These are phyloP conservation scores for Acacia acuminata DNA, from an alignment of 306 rosid genomes.

Conservation along the genomic window DNA sequence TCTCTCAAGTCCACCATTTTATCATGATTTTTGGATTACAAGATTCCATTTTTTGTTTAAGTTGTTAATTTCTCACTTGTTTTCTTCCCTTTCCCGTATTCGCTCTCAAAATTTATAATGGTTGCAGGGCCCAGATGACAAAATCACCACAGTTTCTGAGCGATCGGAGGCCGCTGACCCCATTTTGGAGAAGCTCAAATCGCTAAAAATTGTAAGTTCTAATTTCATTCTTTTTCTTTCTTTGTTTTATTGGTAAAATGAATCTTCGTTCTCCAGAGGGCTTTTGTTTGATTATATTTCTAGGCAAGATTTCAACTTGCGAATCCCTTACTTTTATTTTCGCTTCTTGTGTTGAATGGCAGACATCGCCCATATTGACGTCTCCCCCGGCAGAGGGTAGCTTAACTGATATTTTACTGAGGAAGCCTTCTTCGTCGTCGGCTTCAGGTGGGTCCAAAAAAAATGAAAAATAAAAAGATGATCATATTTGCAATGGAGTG, in stretches of 20 bases:
- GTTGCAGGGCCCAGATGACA: constrained; percentile 56
- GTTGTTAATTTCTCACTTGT: background rate
- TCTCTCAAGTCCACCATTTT: background rate
- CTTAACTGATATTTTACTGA: constrained; percentile 87
- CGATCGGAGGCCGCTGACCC: constrained; percentile 72
- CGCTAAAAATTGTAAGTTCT: constrained; percentile 69
- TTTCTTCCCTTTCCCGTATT: background rate
- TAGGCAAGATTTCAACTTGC: background rate
- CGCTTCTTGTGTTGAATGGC: constrained; percentile 16
- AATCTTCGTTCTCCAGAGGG: constrained; percentile 7
- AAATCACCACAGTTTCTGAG: constrained; percentile 79
- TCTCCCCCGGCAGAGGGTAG: constrained; percentile 75
- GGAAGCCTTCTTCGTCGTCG: constrained; percentile 73
- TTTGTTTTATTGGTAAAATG: background rate
- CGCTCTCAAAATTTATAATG: constrained; percentile 25
- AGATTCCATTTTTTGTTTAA: background rate
- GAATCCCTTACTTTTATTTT: background rate
- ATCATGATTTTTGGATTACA: background rate
- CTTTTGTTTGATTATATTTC: constrained; percentile 20
- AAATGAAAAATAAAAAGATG: too few species aligned
- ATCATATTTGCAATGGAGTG: background rate
- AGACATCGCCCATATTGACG: constrained; percentile 84
- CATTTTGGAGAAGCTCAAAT: constrained; percentile 64
- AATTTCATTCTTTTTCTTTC: background rate
- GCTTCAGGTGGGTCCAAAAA: constrained; percentile 48